Conservation (phyloP, 768 basidiomycete genomes). For the Boletus barrowsii region DNA sequence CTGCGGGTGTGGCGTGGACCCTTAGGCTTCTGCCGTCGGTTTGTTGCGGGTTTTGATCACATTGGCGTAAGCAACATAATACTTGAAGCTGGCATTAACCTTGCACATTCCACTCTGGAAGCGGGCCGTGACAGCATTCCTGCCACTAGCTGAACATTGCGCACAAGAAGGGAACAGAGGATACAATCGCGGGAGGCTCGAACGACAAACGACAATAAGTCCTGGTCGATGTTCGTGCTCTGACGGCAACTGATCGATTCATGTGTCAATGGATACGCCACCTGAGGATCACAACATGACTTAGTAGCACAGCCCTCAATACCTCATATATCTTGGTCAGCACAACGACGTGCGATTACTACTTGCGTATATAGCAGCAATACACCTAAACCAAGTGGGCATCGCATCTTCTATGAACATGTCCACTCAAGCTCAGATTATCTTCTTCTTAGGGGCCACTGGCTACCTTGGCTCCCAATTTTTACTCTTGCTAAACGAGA, state of each 20-base stretch:
- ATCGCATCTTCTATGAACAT: conserved; percentile 1
- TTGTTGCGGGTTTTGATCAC: too few relatives aligned
- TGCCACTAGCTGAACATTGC: too few relatives aligned
- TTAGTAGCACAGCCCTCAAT: neutral
- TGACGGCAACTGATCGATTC: conserved; percentile 7
- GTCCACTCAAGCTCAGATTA: conserved; percentile 13
- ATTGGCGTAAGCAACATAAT: too few relatives aligned
- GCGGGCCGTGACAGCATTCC: neutral
- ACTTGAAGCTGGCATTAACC: too few relatives aligned
- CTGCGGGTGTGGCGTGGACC: too few relatives aligned
- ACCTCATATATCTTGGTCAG: conserved; percentile 4
- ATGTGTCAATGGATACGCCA: neutral
- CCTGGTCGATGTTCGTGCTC: neutral
- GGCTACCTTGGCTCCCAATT: conserved; percentile 44
- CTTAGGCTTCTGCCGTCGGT: too few relatives aligned
- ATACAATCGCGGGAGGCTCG: neutral
- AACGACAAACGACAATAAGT: neutral
- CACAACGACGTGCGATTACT: neutral
- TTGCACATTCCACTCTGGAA: too few relatives aligned
- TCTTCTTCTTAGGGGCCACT: conserved; percentile 45
- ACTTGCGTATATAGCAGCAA: neutral
- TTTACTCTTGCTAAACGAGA: conserved; percentile 31
- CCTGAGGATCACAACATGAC: neutral
- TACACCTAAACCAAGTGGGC: neutral
- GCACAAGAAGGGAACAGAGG: neutral